phyloP scores from a whole-genome alignment of 116 monocot genomes.

The Papilionanthe hybrid region DNA sequence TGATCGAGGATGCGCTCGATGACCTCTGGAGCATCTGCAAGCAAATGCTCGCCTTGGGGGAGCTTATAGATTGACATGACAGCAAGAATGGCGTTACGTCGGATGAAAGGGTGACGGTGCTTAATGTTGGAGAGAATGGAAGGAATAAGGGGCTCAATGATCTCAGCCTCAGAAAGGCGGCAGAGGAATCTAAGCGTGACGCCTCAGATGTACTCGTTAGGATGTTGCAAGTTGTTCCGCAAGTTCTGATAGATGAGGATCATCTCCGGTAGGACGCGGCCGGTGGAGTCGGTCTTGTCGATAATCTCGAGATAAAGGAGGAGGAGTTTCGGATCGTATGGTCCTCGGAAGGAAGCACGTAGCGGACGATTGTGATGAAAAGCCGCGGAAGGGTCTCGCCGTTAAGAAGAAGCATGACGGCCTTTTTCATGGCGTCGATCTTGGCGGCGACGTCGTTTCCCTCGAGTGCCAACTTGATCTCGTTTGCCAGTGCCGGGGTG shows the following conservation, averaged over 20 bases:
- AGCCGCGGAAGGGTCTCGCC: conserved; percentile 83
- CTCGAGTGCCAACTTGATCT: conserved; percentile 85
- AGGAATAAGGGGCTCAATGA: too few relatives aligned
- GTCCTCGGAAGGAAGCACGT: conserved; percentile 87
- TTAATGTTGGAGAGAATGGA: too few relatives aligned
- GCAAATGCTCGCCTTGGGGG: conserved; percentile 70
- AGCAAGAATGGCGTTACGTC: conserved; percentile 62
- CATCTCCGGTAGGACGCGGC: conserved; percentile 81
- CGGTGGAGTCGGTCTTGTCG: conserved; percentile 65
- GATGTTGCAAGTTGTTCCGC: conserved; percentile 82
- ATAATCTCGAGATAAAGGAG: conserved; percentile 85
- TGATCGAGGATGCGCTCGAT: conserved; percentile 52
- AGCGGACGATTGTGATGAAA: conserved; percentile 89
- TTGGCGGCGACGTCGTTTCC: conserved; percentile 59
- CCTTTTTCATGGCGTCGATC: conserved; percentile 83
- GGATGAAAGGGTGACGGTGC: conserved; percentile 51
- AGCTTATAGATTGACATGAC: conserved; percentile 54
- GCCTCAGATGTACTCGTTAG: conserved; percentile 86
- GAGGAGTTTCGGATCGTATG: conserved; percentile 87
- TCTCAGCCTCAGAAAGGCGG: conserved; percentile 39
- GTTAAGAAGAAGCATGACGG: conserved; percentile 82
- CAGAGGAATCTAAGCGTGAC: conserved; percentile 83
- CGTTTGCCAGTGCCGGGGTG: conserved; percentile 69
- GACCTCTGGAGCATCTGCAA: conserved; percentile 72
- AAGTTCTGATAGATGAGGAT: conserved; percentile 88